Percentiles rank a stretch among this genome's conserved stretches.
Evolutionary conservation across 2,329 filamentous ascomycete species (phyloP).

Genomic region (Dactylonectria estremocensis): DNA sequence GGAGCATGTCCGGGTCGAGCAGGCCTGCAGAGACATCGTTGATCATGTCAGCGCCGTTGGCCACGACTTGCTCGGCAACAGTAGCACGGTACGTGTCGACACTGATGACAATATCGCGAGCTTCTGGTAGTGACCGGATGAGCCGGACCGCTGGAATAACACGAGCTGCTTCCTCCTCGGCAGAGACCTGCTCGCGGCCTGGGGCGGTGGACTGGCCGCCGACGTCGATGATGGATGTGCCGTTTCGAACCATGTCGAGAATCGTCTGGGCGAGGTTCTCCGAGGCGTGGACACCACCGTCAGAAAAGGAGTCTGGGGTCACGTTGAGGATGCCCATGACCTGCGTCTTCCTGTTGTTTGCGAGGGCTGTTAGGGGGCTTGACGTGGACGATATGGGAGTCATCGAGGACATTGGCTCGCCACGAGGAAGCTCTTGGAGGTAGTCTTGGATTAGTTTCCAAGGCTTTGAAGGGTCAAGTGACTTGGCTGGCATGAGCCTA

Average conservation of each 20-base stretch:
- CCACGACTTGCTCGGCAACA: constrained; percentile 83
- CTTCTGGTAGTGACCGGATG: constrained; percentile 78
- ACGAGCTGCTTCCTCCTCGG: constrained; percentile 82
- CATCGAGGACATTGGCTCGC: constrained; percentile 69
- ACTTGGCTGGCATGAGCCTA: constrained; percentile 70
- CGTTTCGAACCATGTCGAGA: constrained; percentile 73
- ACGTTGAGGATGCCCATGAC: constrained; percentile 97
- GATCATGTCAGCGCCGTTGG: constrained; percentile 89
- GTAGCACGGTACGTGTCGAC: constrained; percentile 92
- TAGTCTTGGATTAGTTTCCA: constrained; percentile 75
- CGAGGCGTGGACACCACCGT: constrained; percentile 78
- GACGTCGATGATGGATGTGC: constrained; percentile 90
- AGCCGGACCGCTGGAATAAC: constrained; percentile 84
- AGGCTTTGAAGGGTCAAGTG: constrained; percentile 67
- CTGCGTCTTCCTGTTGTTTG: constrained; percentile 74
- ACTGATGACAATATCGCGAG: constrained; percentile 79
- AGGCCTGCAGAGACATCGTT: constrained; percentile 93
- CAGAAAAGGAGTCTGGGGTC: constrained; percentile 97
- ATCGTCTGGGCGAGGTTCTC: constrained; percentile 73
- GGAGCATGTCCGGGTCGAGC: constrained; percentile 86
- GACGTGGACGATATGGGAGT: constrained; percentile 66
- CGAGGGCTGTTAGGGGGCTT: constrained; percentile 71
- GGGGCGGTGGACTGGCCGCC: constrained; percentile 95
- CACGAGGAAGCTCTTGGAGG: constrained; percentile 70
- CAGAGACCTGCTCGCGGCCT: constrained; percentile 76